A percentile compares a stretch with the other conserved stretches of the same genome.
These are phyloP conservation scores for Chionographis japonica DNA, from an alignment of 106 monocot species.

Conservation along the genomic window DNA sequence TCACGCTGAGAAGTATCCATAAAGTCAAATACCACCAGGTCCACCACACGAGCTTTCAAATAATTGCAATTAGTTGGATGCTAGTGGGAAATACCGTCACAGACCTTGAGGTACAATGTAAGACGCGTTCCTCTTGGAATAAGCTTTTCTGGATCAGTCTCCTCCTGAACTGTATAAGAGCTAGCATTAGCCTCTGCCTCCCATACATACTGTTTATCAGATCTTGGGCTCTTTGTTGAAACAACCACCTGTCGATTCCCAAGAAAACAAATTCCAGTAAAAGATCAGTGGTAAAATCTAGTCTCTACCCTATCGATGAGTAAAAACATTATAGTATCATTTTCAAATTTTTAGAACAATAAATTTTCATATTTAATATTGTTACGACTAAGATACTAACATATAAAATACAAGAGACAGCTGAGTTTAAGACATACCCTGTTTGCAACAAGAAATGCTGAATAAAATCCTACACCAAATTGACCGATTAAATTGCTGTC, in stretches of 20 bases:
- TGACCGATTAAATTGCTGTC: slow-evolving; percentile 50
- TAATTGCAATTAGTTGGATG: too few species aligned
- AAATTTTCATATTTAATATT: too few species aligned
- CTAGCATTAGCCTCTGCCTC: slow-evolving; percentile 81
- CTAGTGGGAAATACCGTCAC: neutral
- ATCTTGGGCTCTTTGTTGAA: slow-evolving; percentile 91
- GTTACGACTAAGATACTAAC: too few species aligned
- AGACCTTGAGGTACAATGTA: slow-evolving; percentile 90
- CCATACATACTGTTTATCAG: slow-evolving; percentile 96
- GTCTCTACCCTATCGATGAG: too few species aligned
- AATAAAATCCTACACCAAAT: slow-evolving; percentile 61
- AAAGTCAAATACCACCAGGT: neutral
- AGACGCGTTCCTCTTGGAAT: slow-evolving; percentile 84
- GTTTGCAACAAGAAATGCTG: slow-evolving; percentile 51
- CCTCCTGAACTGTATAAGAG: slow-evolving; percentile 84
- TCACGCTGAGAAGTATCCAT: slow-evolving; percentile 49
- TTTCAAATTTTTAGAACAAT: too few species aligned
- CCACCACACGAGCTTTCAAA: too few species aligned
- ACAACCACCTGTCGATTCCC: slow-evolving; percentile 58
- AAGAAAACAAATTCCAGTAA: neutral
- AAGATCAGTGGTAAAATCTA: too few species aligned
- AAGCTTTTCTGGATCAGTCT: slow-evolving; percentile 68
- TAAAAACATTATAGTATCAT: too few species aligned
- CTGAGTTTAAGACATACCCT: slow-evolving; percentile 10
- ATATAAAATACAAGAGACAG: too few species aligned